Evolutionary conservation across 208 protist species (phyloP), one percentile per base, ranked within the genome.

Genomic region (Leishmania aethiopica): DNA sequence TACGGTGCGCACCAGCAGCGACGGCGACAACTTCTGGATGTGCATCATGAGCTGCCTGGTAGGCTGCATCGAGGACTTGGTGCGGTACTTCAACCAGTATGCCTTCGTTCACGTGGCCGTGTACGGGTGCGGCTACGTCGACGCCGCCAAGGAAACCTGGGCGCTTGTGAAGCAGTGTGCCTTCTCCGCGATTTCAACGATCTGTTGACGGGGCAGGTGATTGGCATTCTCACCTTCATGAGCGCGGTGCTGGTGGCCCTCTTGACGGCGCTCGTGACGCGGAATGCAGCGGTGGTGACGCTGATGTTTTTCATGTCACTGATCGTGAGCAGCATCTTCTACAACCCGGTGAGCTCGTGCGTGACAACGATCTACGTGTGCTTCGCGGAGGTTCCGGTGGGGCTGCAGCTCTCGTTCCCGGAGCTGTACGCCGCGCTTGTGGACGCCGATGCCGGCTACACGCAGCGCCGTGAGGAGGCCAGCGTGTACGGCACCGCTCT

Each of bases 31-130:
- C 78, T 91, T 98, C 69, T 42, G 97, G 35, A 69, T 75, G 57
- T 94, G 86, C 59, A 72, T 96, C 42, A 71, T 89, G 57, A 76
- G 83, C 59, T 96, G 84, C 83, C 49, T 97, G 28, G 83, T 96
- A 0, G 57, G 76, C 66, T 90, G 83, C 74, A 57, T 98, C 51
- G 92, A 96, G 78, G 72, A 79, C 25, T 71, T 97, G 11, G 57
- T 95, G 77, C 79, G 88, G 60, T 97, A 94, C 85, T 98, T 97
- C 84, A 98, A 98, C 87, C 66, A 88, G 42, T 98, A 98, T 83
- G 94, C 95, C 64, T 97, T 96, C 80, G 90, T 97, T 32, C 94
- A 98, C 79, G 89, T 97, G 37, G 96, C 93, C 45, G 88, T 98
- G 69, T 98, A 98, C 86, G 95, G 96, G 69, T 94, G 89, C 82